phyloP scores from a whole-genome alignment of 2,329 filamentous ascomycete species.

The Dendryphion nanum region DNA sequence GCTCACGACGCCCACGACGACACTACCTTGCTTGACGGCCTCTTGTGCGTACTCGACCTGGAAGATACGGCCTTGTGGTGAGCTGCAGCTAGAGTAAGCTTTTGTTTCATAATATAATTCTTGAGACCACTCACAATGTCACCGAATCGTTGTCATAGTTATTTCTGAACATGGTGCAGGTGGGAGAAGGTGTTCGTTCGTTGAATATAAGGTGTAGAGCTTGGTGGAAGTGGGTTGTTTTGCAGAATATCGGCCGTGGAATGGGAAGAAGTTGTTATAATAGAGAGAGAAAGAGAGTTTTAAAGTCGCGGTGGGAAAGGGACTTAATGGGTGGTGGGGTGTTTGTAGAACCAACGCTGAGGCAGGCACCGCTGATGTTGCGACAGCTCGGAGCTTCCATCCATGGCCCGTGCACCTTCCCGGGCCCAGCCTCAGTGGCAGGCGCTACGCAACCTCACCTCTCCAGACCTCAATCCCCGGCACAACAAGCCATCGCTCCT shows the following conservation, averaged over 20 bases:
- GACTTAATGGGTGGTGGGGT: background rate
- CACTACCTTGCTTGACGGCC: constrained; percentile 98
- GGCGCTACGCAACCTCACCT: constrained; percentile 18
- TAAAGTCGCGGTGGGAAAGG: background rate
- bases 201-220: too few species aligned
- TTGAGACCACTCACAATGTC: constrained; percentile 72
- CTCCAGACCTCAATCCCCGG: background rate
- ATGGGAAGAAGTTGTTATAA: too few species aligned
- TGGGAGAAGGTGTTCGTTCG: too few species aligned
- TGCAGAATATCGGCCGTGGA: too few species aligned
- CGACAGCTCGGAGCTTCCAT: constrained; percentile 26
- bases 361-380: constrained; percentile 15
- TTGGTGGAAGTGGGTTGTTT: too few species aligned
- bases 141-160: constrained; percentile 99
- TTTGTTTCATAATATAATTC: background rate
- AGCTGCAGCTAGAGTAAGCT: too few species aligned
- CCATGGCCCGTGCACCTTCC: constrained; percentile 10
- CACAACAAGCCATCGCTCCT: constrained; percentile 3
- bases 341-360: background rate
- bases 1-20: constrained; percentile 94
- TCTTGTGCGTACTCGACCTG: constrained; percentile 99
- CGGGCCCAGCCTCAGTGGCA: constrained; percentile 11
- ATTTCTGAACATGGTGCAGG: constrained; percentile 88
- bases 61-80: constrained; percentile 98
- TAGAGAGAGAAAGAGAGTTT: constrained; percentile 6